Evolutionary conservation across 371 early-diverging fungal genomes (phyloP), one percentile per base, ranked within the genome.

Genomic region (Nematocida minor): DNA sequence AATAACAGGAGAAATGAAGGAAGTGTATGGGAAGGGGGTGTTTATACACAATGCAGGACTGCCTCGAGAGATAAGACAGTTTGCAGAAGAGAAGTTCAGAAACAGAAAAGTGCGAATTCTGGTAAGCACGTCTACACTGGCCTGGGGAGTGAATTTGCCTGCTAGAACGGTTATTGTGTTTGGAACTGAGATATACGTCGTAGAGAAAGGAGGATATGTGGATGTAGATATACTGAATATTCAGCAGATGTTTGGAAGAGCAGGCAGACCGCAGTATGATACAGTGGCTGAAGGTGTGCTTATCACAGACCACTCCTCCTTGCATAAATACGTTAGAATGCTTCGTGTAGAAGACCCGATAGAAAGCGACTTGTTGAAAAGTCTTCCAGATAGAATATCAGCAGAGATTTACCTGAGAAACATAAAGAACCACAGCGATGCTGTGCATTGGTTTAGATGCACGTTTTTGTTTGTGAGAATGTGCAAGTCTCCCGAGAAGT

Each of bases 111-210:
- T 99, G 70, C 90, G 92, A 84, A 92, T 96, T 18, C 88, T 99
- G 53, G 92, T 93, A 41, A 93, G 92, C 2, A 99, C 99, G 9
- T 94, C 97, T 16, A 99, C 99, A 0, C 87, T 99, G 55, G 98
- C 98, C 36, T 97, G 97, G 97, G 99, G 99, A 86, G 98, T 99
- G 67, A 99, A 99, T 83, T 88, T 99, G 80, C 99, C 99, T 29
- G 97, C 97, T 18, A 93, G 96, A 83, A 90, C 93, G 1, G 97
- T 97, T 55, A 91, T 99, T 62, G 95, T 99, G 84, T 95, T 94
- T 86, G 97, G 97, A 11, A 97, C 97, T 88, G 90, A 67, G 92
- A 95, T 82, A 90, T 94, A 34, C 93, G 92, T 31, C 91, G 88
- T 93, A 6, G 93, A 94, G 81, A 89, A 90, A 27, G 93, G 96